Percentiles rank a stretch among this genome's conserved stretches.
Conservation (phyloP, 352 stramenopile species). For the Phytophthora quininea region DNA sequence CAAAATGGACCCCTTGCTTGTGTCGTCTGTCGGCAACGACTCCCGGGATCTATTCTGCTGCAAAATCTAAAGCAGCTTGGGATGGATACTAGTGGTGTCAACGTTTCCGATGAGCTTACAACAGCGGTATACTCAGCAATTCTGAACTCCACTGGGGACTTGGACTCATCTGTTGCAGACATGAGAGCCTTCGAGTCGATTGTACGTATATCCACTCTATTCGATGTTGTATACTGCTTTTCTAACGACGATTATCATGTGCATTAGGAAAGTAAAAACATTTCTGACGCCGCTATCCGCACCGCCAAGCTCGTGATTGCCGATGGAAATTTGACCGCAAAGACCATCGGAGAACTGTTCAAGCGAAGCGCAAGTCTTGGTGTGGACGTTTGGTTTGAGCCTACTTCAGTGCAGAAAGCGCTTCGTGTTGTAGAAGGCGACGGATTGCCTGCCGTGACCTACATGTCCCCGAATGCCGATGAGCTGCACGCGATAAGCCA, state of each 20-base stretch:
- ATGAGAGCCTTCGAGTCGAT: constrained; percentile 84
- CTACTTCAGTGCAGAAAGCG: constrained; percentile 86
- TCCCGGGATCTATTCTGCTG: constrained; percentile 73
- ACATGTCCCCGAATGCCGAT: constrained; percentile 82
- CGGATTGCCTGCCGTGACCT: constrained; percentile 56
- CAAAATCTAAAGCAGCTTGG: constrained; percentile 66
- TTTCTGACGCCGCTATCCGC: constrained; percentile 53
- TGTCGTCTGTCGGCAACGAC: constrained; percentile 87
- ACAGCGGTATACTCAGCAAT: constrained; percentile 91
- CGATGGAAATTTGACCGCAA: constrained; percentile 77
- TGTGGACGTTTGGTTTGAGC: constrained; percentile 82
- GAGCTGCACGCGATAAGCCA: constrained; percentile 76
- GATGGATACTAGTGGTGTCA: constrained; percentile 66
- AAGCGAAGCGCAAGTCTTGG: constrained; percentile 44
- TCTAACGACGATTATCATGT: background rate
- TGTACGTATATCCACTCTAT: constrained; percentile 36
- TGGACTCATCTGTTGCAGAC: constrained; percentile 88
- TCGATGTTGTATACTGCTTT: background rate
- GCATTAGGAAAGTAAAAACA: constrained; percentile 46
- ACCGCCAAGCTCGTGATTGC: constrained; percentile 66
- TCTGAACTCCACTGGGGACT: constrained; percentile 72
- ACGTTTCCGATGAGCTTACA: constrained; percentile 47
- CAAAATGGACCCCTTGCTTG: constrained; percentile 61
- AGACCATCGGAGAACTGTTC: constrained; percentile 51
- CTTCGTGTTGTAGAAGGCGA: constrained; percentile 60